Conservation (phyloP, 805 yeast species). For the Spathaspora girioi region DNA sequence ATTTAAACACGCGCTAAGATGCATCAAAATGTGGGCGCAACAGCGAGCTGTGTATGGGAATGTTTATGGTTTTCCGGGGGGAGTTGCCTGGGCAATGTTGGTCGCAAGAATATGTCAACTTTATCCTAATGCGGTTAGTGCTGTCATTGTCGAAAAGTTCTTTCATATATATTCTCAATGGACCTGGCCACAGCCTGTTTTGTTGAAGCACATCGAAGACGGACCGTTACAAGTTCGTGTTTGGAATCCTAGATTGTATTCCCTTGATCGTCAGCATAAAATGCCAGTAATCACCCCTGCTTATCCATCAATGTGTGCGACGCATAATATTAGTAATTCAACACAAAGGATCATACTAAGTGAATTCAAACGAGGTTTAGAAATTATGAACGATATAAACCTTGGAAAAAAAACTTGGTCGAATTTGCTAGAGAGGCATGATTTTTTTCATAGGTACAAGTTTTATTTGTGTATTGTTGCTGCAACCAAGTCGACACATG, state of each 20-base stretch:
- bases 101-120: slow-evolving; percentile 97
- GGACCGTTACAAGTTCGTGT: slow-evolving; percentile 95
- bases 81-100: slow-evolving; percentile 99
- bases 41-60: slow-evolving; percentile 91
- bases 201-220: slow-evolving; percentile 89
- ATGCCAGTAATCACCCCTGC: slow-evolving; percentile 99
- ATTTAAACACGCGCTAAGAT: slow-evolving; percentile 87
- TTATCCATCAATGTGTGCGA: slow-evolving; percentile 98
- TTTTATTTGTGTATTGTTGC: slow-evolving; percentile 82
- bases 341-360: slow-evolving; percentile 76
- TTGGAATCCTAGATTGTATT: slow-evolving; percentile 92
- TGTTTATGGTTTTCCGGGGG: slow-evolving; percentile 97
- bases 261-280: slow-evolving; percentile 82
- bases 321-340: slow-evolving; percentile 89
- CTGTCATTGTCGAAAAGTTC: slow-evolving; percentile 85
- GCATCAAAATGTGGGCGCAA: slow-evolving; percentile 96
- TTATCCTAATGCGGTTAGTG: slow-evolving; percentile 93
- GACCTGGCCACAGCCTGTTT: slow-evolving; percentile 99
- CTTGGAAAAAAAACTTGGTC: slow-evolving; percentile 67
- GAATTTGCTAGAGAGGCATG: slow-evolving; percentile 72
- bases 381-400: slow-evolving; percentile 64
- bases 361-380: slow-evolving; percentile 78
- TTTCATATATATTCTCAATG: slow-evolving; percentile 83
- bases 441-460: slow-evolving; percentile 79
- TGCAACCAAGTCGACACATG: slow-evolving; percentile 67